phyloP scores from a whole-genome alignment of 345 rosid genomes.

The Rhizophora apiculata region DNA sequence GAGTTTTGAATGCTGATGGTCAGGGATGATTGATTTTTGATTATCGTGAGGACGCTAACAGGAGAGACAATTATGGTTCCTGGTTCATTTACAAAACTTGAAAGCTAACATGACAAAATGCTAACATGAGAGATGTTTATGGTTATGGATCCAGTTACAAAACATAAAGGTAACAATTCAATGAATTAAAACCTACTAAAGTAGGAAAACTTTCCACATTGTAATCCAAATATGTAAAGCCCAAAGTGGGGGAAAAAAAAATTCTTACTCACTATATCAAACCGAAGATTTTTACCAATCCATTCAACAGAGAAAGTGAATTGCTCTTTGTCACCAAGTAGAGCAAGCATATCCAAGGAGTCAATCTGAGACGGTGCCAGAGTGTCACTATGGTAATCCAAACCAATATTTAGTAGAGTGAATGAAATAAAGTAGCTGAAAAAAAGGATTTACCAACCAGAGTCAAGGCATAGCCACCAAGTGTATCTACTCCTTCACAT shows the following conservation, averaged over 20 bases:
- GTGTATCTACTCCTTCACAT: constrained; percentile 84
- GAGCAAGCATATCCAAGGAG: constrained; percentile 83
- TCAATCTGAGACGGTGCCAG: constrained; percentile 57
- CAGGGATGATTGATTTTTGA: no score
- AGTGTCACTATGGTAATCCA: background rate
- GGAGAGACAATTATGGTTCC: no score
- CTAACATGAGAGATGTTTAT: no score
- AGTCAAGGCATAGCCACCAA: constrained; percentile 96
- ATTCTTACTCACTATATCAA: constrained; percentile 89
- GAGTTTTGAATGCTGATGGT: no score
- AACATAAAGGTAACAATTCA: background rate
- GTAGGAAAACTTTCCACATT: no score
- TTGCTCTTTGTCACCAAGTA: constrained; percentile 74
- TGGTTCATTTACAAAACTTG: no score
- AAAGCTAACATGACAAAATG: no score
- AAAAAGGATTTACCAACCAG: constrained; percentile 42
- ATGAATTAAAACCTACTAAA: no score
- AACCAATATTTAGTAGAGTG: constrained; percentile 18
- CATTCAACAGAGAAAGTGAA: constrained; percentile 85
- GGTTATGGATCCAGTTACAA: background rate
- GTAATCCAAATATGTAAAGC: no score
- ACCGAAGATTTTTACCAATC: constrained; percentile 95
- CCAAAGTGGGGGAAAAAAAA: constrained; percentile 21
- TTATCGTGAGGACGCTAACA: no score
- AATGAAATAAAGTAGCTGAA: background rate